These are phyloP conservation scores for Vitis riparia DNA, from an alignment of 164 flowering plant genomes.

Conservation along the genomic window DNA sequence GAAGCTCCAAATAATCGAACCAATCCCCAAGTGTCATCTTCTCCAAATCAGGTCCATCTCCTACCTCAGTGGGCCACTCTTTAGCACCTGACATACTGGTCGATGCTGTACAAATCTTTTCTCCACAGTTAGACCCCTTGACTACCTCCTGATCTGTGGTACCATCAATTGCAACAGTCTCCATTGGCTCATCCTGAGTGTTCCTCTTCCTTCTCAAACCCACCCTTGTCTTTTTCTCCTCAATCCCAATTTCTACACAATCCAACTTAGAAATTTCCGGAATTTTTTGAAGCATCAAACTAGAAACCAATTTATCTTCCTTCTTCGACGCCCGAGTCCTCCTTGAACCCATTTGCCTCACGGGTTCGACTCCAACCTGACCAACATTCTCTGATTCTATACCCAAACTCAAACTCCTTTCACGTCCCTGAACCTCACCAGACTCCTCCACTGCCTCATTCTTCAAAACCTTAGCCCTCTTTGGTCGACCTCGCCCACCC, in stretches of 20 bases:
- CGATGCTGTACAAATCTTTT: constrained; percentile 7
- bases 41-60: constrained; percentile 37
- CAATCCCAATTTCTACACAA: constrained; percentile 8
- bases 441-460: background rate
- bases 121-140: constrained; percentile 3
- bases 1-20: constrained; percentile 62
- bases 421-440: background rate
- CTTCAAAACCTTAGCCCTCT: constrained; percentile 6
- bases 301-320: background rate
- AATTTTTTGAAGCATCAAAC: constrained; percentile 1
- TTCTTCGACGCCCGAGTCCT: constrained; percentile 15
- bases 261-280: constrained; percentile 7
- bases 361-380: background rate
- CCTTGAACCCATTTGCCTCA: constrained; percentile 9
- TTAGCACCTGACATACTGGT: constrained; percentile 11
- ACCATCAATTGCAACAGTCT: background rate
- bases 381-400: constrained; percentile 3
- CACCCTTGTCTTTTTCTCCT: constrained; percentile 9
- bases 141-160: constrained; percentile 2
- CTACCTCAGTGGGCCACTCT: constrained; percentile 4
- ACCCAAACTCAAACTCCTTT: background rate
- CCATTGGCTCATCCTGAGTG: constrained; percentile 6
- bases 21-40: constrained; percentile 75
- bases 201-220: constrained; percentile 16
- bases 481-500: background rate